Evolutionary conservation across 495 filamentous ascomycete genomes (phyloP), one percentile per base, ranked within the genome.

Genomic region (Chaetomidium leptoderma): DNA sequence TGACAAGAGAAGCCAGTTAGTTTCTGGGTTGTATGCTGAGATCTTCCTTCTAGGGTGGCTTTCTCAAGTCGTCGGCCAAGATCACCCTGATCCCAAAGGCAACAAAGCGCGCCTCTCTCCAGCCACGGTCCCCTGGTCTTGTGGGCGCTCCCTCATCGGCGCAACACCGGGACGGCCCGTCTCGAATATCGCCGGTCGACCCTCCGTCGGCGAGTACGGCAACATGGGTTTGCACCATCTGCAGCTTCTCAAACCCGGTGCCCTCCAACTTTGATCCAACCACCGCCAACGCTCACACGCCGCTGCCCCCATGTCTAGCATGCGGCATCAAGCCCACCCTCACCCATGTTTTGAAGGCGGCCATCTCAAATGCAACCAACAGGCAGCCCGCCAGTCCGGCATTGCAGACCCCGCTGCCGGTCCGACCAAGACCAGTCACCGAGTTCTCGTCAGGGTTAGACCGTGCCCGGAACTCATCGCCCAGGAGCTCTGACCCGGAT

Each of bases 141-240:
- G 68, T 65, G 14, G 59, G 66, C 37, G 27, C 62, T 62, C 61
- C 73, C 16, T 80, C 82, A 2, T 76, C 79, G 30, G 69, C 74
- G 26, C 77, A 78, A 23, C 70, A 74, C 40, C 67, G 72, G 17
- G 79, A 81, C 10, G 78, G 78, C 29, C 71, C 81, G 6, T 68
- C 76, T 40, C 71, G 79, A 17, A 67, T 76, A 6, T 72, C 81
- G 26, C 74, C 74, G 10, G 69, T 81, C 30, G 75, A 80, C 5
- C 70, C 77, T 11, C 54, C 77, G 6, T 69, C 78, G 37, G 66
- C 74, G 9, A 84, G 78, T 64, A 77, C 76, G 55, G 91, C 88
- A 4, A 96, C 92, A n/a, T 98, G 93, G 93, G 85, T 98, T 44
- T 98, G 95, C 75, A 87, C 90, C 3, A 97, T 98, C 67, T 98